A percentile compares a stretch with the other conserved stretches of the same genome.
These are phyloP conservation scores for Irpex rosettiformis DNA, from an alignment of 1,284 basidiomycete species.

Conservation along the genomic window DNA sequence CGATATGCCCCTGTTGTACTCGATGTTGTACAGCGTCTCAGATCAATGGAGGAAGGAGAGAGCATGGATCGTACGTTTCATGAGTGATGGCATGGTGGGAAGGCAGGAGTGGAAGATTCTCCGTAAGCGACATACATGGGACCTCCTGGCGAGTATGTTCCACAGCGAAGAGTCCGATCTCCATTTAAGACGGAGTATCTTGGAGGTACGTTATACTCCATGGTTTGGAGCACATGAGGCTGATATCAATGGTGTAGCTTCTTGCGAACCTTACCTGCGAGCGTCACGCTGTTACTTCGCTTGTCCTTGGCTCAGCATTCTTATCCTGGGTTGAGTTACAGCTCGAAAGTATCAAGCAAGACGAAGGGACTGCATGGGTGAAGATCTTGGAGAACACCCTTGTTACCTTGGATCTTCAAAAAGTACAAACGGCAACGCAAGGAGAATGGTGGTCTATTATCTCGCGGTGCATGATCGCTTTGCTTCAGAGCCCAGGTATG, in stretches of 20 bases:
- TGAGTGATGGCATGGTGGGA: conserved; percentile 76
- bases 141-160: conserved; percentile 79
- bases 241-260: conserved; percentile 39
- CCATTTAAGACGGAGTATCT: conserved; percentile 50
- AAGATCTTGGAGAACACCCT: conserved; percentile 71
- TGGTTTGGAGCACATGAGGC: not conserved
- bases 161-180: conserved; percentile 58
- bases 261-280: conserved; percentile 71
- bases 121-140: conserved; percentile 83
- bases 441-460: conserved; percentile 56
- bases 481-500: conserved; percentile 34
- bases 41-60: conserved; percentile 80
- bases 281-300: conserved; percentile 58
- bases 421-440: conserved; percentile 46
- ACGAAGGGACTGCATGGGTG: conserved; percentile 59
- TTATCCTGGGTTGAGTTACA: conserved; percentile 82
- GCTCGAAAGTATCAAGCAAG: conserved; percentile 35
- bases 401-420: conserved; percentile 41
- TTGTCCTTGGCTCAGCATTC: conserved; percentile 67
- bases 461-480: conserved; percentile 44
- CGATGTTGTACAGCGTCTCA: conserved; percentile 79
- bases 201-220: conserved; percentile 53
- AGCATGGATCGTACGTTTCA: conserved; percentile 83
- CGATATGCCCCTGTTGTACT: conserved; percentile 85
- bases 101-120: conserved; percentile 80